Evolutionary conservation across 1,284 basidiomycete species (phyloP), one percentile per base, ranked within the genome.

Genomic region (Naganishia albida): DNA sequence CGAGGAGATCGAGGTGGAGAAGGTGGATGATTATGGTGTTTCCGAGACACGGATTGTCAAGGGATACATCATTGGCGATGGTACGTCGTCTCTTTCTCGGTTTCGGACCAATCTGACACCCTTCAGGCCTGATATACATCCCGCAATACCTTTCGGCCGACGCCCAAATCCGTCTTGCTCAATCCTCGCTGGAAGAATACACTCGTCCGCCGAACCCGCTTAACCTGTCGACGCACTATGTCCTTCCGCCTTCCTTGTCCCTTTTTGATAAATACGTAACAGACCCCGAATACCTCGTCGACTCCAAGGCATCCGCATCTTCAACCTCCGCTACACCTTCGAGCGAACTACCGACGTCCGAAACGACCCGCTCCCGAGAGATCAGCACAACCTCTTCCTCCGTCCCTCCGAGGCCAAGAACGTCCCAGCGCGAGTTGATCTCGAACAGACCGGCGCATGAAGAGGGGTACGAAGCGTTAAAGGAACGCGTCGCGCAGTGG

Each of bases 151-250:
- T 94, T 16, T 79, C 84, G 4, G 77, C 79, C 0, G 71, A 79
- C 15, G 81, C 85, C 30, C 93, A 96, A 74, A 82, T 85, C 26
- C 73, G 81, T 1, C 83, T 95, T 3, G 82, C 90, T 18, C 79
- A 78, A 63, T 87, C 88, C 83, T 84, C 89, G 38, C 83, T 96
- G 7, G 75, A 81, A 25, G 83, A 87, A 38, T 91, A 93, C 70
- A 88, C 91, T 0, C 81, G 83, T 4, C 77, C 83, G 26, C 90
- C 91, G 0, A 95, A 94, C 74, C 87, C 89, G 59, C 91, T 90
- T 0, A 93, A 91, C 69, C 85, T 95, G 26, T 88, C 92, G 65
- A 85, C 86, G 0, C 93, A 95, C 77, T 94, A 93, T 72, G 63
- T 81, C 49, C 80, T 93, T 3, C 93, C 93, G 0, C 62, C 76